Evolutionary conservation across 148 eudicot species (phyloP), one percentile per base, ranked within the genome.

Genomic region (Fagopyrum esculentum): DNA sequence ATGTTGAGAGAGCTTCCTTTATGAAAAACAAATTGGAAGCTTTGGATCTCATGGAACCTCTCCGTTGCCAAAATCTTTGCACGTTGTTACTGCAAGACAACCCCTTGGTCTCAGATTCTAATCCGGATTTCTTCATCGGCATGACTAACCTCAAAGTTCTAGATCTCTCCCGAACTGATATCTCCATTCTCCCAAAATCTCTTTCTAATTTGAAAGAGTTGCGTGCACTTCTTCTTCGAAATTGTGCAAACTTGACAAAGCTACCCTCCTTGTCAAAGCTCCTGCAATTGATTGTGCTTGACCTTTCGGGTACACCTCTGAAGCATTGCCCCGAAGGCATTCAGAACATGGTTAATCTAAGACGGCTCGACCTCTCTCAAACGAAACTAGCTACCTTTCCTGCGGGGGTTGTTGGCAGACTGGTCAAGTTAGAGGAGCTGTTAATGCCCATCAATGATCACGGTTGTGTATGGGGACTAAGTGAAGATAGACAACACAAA

Each of bases 391-490:
- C 75, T 9, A 69, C 44, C 9, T 74, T 80, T 46, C 81, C 81
- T 6, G 48, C 77, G 30, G 73, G 68, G 19, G 74, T 77, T 29
- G 52, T 83, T 26, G 72, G 60, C 3, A 78, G 49, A 71, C 71
- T 80, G 51, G 55, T 45, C 4, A 66, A 66, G 17, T 59, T 83
- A 7, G 85, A 83, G 50, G 85, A 83, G 45, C 63, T 83, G 9
- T 57, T 80, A 6, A 44, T 83, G 79, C 71, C 74, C 22, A 66
- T 77, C 22, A 66, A 74, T 9, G 77, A 71, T 72, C 73, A 63
- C 11, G 82, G 78, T 44, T 80, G 76, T 69, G 57, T 80, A 15
- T 80, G 85, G 85, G 80, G 83, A 15, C 80, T 83, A 9, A 77
- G 48, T 47, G 54, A 77, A 49, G 35, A 56, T 60, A 73, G 35